Evolutionary conservation across 805 yeast genomes (phyloP), one percentile per base, ranked within the genome.

Genomic region (Cyberlindnera euphorbiiphila): DNA sequence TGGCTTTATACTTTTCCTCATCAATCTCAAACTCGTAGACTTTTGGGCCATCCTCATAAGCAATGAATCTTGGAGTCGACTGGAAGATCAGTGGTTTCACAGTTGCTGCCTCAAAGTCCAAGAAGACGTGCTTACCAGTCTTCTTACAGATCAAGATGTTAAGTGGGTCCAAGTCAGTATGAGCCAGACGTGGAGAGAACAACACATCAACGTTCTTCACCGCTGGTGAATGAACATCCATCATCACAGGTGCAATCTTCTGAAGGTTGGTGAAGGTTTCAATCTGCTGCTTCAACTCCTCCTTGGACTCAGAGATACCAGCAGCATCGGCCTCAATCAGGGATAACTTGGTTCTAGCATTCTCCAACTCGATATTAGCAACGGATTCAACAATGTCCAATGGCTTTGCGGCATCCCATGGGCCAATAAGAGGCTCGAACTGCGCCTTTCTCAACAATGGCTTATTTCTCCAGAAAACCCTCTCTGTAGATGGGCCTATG

Each of bases 101-200:
- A 13, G 79, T 60, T 9, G 89, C 61, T 50, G 82, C 80, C 64
- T 93, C 98, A 56, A 89, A 82, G 62, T 91, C 98, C 37, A 88
- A 56, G 45, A 88, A 77, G 51, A 70, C 74, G 14, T 66, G 65
- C 19, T 54, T 61, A 9, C 55, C 61, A 10, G 69, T 64, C 15
- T 69, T 63, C n/a, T 61, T 61, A 17, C 71, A 58, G 30, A 45
- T 42, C 27, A 88, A 67, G 8, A 86, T 85, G 56, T 91, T 91
- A 75, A 89, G 70, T 16, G 98, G 98, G 59, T 87, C 94, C 48
- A 93, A 64, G 59, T 93, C 98, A 5, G 96, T 91, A 46, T 79
- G 71, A 47, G 66, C 75, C 36, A 91, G 64, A 50, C 91, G 75
- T 41, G 96, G 91, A 36, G 78, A 71, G 51, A 84, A 72, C 29